These are phyloP conservation scores for Theileria equi DNA, from an alignment of 169 alveolate genomes.

Conservation along the genomic window DNA sequence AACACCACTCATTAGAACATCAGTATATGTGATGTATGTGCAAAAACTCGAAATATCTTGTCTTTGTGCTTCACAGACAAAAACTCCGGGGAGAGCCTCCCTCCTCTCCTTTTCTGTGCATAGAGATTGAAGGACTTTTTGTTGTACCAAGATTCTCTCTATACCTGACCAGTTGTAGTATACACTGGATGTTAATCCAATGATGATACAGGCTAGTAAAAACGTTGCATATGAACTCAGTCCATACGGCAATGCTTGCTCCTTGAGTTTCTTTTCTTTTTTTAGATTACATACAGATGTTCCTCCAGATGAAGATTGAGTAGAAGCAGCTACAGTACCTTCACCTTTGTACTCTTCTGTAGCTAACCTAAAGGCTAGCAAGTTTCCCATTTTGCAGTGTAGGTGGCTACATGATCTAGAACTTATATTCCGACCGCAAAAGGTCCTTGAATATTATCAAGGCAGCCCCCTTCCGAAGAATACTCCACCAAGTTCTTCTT, in stretches of 20 bases:
- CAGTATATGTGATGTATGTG: conserved; percentile 26
- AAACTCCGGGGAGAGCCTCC: conserved; percentile 17
- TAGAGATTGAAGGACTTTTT: conserved; percentile 10
- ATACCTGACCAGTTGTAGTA: conserved; percentile 60
- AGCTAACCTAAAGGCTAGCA: background rate
- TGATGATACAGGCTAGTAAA: conserved; percentile 28
- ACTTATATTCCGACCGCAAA: no score
- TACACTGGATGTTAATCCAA: conserved; percentile 44
- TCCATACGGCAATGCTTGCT: conserved; percentile 37
- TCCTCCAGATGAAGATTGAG: background rate
- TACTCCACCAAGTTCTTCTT: no score
- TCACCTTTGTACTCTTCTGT: background rate
- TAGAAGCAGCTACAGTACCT: conserved; percentile 1
- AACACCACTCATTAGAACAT: conserved; percentile 15
- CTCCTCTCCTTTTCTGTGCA: conserved; percentile 39
- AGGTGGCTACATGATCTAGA: no score
- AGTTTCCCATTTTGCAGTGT: no score
- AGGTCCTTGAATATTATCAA: no score
- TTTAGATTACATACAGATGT: conserved; percentile 3
- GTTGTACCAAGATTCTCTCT: conserved; percentile 33
- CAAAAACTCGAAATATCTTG: conserved; percentile 32
- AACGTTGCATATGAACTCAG: conserved; percentile 17
- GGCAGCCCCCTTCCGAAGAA: no score
- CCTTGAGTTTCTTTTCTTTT: conserved; percentile 1
- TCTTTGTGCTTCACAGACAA: conserved; percentile 53